Base-by-base conservation (phyloP, 2,329 filamentous ascomycete species). In the Pezicula neosporulosa region DNA sequence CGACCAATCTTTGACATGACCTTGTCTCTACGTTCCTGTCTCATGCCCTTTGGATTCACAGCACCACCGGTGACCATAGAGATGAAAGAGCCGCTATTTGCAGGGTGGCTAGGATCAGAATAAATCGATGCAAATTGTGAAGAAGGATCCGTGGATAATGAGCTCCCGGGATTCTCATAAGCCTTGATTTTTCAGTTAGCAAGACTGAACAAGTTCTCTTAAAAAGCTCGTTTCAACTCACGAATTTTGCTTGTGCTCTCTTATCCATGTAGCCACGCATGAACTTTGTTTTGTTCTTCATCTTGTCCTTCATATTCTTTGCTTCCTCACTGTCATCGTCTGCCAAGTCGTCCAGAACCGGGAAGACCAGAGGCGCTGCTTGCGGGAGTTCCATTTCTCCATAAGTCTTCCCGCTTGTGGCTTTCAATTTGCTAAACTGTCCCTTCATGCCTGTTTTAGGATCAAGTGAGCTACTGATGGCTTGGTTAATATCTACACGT, bases 101-200 rank as follows among this genome's bases (percentile, higher is more conserved):
- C 75, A 0, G 77, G 70, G 54, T 80, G 73, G 52, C 71, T 76
- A 0, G 78, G 77, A 54, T 82, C 77, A 8, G 72, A 71, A 56
- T 74, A 78, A 16, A 74, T 68, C 4, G 73, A 77, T 0, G 66
- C 64, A 55, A 80, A 79, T 19, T 66, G 54, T 7, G 56, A 58
- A 3, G 42, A 60, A 54, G 60, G 53, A 63, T 60, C 63, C 6
- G 28, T 30, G 28, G 67, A 61, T 2, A 78, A 60, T 2, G 62
- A 56, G 15, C 68, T 71, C 39, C 66, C 67, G 0, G 74, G 75
- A 48, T 77, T 73, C 48, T 73, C 63, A 24, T 48, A 56, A 1
- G 58, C 61, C 65, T 70, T 80, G 15, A 16, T n/a, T 44, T 12
- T 2, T 28, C n/a, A 15, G 12, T 44, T 44, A 44, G 13, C 19